Evolutionary conservation across 2,329 filamentous ascomycete genomes (phyloP), one percentile per base, ranked within the genome.

Genomic region (Lasiodiplodia theobromae): DNA sequence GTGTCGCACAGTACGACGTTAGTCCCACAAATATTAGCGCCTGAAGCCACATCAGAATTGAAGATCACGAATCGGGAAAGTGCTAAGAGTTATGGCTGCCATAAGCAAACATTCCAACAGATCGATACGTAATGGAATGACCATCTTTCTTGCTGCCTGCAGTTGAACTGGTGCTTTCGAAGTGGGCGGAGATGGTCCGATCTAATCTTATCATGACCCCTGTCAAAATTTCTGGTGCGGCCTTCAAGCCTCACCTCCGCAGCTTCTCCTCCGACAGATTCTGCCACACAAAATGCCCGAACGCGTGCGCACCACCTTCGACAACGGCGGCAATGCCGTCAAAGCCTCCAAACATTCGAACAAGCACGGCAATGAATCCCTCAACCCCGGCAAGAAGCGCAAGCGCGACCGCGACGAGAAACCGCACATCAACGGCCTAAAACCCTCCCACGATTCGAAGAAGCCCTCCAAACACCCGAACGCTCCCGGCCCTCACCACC

Each of bases 261-360:
- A 12, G 44, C 18, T 25, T 21, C 14, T 4, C n/a, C 66, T 47
- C 66, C 56, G 37, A 44, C 57, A 52, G 16, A 23, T 47, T 31
- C 38, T 25, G n/a, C 16, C 51, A 16, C 37, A 67, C 72, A 77
- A 57, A 37, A 83, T 83, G 82, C 80, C 81, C 34, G 80, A 82
- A 73, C 77, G 78, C 71, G 76, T 82, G 12, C 77, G 78, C 69
- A 80, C 74, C 16, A 76, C 76, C 40, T 83, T 83, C 70, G 75
- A 73, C 21, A 75, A 77, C 21, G 73, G 74, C 63, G 70, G 72
- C n/a, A 68, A 70, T 51, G 51, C 66, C 28, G 54, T 69, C 6
- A 73, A 72, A 14, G 57, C 68, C 18, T n/a, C 62, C 18, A 70
- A 31, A 53, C 53, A 34, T 10, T 28, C 25, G n/a, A 66, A 51